These are phyloP conservation scores for Vicia faba DNA, from an alignment of 306 rosid species.

Conservation along the genomic window DNA sequence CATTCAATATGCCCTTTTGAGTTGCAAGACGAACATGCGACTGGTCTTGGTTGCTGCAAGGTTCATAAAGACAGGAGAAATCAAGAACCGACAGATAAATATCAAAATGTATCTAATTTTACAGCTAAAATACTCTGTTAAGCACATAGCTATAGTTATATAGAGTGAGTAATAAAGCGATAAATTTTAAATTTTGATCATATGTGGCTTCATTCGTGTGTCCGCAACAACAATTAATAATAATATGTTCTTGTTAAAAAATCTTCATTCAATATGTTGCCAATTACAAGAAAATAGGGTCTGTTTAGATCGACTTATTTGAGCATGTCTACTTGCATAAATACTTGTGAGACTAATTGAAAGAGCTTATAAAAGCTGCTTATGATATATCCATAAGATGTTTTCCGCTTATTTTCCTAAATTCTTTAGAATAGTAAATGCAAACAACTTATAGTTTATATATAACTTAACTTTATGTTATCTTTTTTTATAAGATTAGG, in stretches of 20 bases:
- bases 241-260: no score
- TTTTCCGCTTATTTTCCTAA: no score
- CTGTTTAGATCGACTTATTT: no score
- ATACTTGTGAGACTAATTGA: no score
- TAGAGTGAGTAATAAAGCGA: not conserved
- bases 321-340: no score
- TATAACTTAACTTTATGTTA: no score
- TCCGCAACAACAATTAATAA: not conserved
- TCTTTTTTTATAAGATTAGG: no score
- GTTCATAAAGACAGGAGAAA: slow-evolving; percentile 28
- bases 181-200: slow-evolving; percentile 8
- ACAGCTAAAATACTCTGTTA: not conserved
- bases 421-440: no score
- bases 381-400: no score
- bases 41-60: slow-evolving; percentile 89
- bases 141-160: not conserved
- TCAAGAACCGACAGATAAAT: slow-evolving; percentile 27
- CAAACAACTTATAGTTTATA: no score
- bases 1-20: slow-evolving; percentile 82
- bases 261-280: not conserved
- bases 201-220: slow-evolving; percentile 2
- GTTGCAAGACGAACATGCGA: slow-evolving; percentile 79
- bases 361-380: no score
- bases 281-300: not conserved
- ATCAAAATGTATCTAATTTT: slow-evolving; percentile 7